Evolutionary conservation across 2,329 filamentous ascomycete genomes (phyloP).

Genomic region (Aspergillus costaricaensis): DNA sequence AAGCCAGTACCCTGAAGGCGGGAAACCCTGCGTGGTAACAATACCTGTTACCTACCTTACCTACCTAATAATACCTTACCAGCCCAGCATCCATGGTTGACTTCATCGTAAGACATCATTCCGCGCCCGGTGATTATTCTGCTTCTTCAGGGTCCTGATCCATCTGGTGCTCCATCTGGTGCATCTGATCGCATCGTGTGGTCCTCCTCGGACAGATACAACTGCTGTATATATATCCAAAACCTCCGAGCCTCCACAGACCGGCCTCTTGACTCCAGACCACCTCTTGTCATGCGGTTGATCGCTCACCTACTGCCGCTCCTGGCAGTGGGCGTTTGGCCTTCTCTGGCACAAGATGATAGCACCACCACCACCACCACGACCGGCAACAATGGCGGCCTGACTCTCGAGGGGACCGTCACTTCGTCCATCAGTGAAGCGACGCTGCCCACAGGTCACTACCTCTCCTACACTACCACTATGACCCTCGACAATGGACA

Average conservation of each 20-base stretch:
- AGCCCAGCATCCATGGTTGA: background rate
- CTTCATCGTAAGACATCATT: background rate
- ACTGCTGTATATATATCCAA: background rate
- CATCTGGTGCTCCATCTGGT: background rate
- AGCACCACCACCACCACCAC: slow-evolving; percentile 14
- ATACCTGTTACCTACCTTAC: background rate
- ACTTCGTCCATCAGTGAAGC: slow-evolving; percentile 28
- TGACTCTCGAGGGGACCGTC: slow-evolving; percentile 27
- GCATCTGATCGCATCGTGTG: background rate
- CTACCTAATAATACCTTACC: slow-evolving; percentile 1
- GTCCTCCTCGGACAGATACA: background rate
- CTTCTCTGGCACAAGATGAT: slow-evolving; percentile 11
- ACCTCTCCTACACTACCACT: slow-evolving; percentile 42
- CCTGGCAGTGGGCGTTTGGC: slow-evolving; percentile 14
- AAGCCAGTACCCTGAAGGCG: background rate
- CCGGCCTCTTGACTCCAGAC: background rate
- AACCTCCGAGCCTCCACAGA: background rate
- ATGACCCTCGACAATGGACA: slow-evolving; percentile 23
- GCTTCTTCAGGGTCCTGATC: background rate
- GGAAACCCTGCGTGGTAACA: background rate
- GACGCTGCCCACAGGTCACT: slow-evolving; percentile 41
- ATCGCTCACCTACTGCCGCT: slow-evolving; percentile 18
- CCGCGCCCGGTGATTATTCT: background rate
- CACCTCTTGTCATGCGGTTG: slow-evolving; percentile 14
- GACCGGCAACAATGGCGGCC: slow-evolving; percentile 4